Evolutionary conservation across 257 asterid species (phyloP), one percentile per base, ranked within the genome.

Genomic region (Primulina eburnea): DNA sequence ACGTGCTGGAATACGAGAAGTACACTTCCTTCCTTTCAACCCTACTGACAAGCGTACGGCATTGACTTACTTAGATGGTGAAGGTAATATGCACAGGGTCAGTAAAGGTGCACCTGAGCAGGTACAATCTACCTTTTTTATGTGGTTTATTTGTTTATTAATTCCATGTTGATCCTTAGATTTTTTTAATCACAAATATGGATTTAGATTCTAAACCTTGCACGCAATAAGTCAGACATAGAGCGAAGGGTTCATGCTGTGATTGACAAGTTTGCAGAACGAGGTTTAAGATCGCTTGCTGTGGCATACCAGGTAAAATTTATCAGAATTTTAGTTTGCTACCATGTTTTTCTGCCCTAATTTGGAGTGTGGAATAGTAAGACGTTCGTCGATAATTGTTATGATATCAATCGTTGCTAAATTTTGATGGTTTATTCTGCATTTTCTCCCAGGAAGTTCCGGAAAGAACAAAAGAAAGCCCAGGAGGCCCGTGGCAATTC

Each of bases 401-500:
- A 37, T 6, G 38, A 34, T 34, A 34, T 40, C 33, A 30, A 30
- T 30, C 52, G n/a, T 47, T 68, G 60, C 57, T 34, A 73, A 26
- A 52, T 79, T 37, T 64, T 74, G 35, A 75, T 57, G 53, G 10
- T 64, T 32, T 33, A 67, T 43, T 17, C 30, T 73, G 47, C 57
- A 50, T 67, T 37, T 62, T 65, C 47, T 73, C 78, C 69, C 82
- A 89, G 98, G 96, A 92, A 83, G 92, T 92, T 76, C 95, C 97
- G 5, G 97, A 88, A 72, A 83, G 89, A 76, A 78, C 82, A 3
- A 92, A 90, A 76, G 97, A 90, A 70, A 88, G 96, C 71, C 71
- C 80, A 30, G 96, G 98, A 73, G 92, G 96, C 14, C 95, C 98
- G 2, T 92, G 98, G 98, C 88, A 87, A 66, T 90, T 92, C 74